phyloP scores from a whole-genome alignment of 768 basidiomycete genomes.

The Boletus rubescentipes region DNA sequence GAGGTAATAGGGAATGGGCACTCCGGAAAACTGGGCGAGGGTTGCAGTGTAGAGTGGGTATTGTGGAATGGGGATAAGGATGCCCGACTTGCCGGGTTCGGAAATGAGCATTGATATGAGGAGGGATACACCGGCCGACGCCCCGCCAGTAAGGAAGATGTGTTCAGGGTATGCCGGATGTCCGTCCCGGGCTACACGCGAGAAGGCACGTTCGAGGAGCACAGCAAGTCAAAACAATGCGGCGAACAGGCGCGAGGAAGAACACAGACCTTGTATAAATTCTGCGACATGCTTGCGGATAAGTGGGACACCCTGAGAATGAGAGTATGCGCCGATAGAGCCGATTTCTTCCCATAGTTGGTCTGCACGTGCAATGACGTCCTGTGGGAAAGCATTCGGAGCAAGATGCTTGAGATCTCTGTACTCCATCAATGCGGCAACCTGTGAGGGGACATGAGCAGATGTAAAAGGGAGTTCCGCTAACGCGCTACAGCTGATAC shows the following conservation, averaged over 20 bases:
- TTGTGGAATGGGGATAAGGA: conserved; percentile 96
- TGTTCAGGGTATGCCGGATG: conserved; percentile 76
- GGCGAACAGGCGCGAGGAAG: background rate
- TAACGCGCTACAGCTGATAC: background rate
- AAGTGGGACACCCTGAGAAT: conserved; percentile 87
- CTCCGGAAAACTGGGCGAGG: conserved; percentile 81
- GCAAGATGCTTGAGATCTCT: conserved; percentile 80
- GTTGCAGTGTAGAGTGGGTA: conserved; percentile 98
- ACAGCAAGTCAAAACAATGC: conserved; percentile 5
- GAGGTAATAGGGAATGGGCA: conserved; percentile 84
- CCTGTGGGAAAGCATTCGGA: conserved; percentile 75
- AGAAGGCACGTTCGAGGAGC: background rate
- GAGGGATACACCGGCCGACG: conserved; percentile 91
- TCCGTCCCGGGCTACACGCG: conserved; percentile 77
- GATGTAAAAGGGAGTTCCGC: background rate
- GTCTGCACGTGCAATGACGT: conserved; percentile 81
- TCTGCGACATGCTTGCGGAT: conserved; percentile 87
- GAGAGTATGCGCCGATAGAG: conserved; percentile 92
- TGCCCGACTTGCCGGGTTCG: conserved; percentile 57
- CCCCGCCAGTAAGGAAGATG: conserved; percentile 95
- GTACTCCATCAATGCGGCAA: conserved; percentile 91
- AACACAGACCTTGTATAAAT: conserved; percentile 75
- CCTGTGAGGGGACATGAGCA: conserved; percentile 41
- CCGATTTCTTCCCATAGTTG: conserved; percentile 85
- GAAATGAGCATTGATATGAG: conserved; percentile 79